These are phyloP conservation scores for Solanum pimpinellifolium DNA, from an alignment of 257 asterid species.

Conservation along the genomic window DNA sequence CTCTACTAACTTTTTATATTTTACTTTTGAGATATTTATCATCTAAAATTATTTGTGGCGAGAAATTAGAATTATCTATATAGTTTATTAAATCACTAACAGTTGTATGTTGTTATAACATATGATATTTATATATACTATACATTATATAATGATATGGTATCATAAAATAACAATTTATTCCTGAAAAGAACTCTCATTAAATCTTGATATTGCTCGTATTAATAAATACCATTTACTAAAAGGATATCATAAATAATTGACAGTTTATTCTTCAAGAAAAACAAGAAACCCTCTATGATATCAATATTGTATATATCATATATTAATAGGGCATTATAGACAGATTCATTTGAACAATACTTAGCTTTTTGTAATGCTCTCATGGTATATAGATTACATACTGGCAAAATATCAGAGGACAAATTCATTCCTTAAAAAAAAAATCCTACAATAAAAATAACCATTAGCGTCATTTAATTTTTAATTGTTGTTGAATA, in stretches of 20 bases:
- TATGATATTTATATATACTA: not conserved
- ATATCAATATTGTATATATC: not conserved
- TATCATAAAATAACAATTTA: no score
- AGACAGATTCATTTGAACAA: not conserved
- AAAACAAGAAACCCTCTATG: not conserved
- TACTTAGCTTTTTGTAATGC: not conserved
- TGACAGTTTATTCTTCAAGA: not conserved
- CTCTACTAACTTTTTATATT: not conserved
- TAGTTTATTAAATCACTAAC: no score
- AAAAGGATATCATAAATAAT: not conserved
- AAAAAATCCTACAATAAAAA: no score
- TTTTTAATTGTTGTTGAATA: accelerated
- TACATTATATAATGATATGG: no score
- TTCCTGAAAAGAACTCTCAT: not conserved
- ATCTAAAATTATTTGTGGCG: not conserved
- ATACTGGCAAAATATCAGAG: not conserved
- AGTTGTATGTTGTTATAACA: no score
- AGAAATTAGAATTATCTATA: not conserved
- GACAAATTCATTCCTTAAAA: not conserved
- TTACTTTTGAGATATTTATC: not conserved
- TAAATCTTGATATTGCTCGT: not conserved
- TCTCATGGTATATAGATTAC: not conserved
- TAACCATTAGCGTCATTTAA: accelerated
- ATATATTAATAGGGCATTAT: not conserved
- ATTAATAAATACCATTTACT: not conserved